Base-by-base conservation (phyloP, 176 grass and related monocot genomes). In the Cenchrus americanus region DNA sequence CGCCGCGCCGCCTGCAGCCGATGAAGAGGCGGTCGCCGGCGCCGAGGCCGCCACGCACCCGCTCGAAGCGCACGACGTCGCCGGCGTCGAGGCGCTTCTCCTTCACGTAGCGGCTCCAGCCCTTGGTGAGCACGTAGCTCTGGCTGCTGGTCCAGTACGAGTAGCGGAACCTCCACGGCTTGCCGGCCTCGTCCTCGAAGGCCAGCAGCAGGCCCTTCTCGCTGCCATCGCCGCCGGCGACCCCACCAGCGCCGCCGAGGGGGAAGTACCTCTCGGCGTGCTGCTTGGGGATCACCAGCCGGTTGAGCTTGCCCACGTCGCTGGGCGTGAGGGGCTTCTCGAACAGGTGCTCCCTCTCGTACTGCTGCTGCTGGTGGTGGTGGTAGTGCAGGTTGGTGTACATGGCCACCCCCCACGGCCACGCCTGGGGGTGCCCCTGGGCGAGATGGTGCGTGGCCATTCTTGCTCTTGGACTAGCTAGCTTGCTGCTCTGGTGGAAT, bases 21-120 rank as follows among this genome's bases (percentile, higher is more conserved):
- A 97, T 97, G 84, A 86, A 93, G 24, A 97, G 81, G 19, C 86
- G 78, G 69, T 89, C 84, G 14, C 79, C 81, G 26, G 80, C 49
- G 58, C 63, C 83, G 10, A 84, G 67, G 77, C 73, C 77, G 10
- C 63, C 82, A 46, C 67, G 79, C 80, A 87, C 89, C 47, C 84
- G 81, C 69, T 83, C 87, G 57, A 90, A 96, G 86, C 65, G 60
- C 77, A 96, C 90, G 32, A 89, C 84, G 65, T 96, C 94, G 10
- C 94, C 94, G 41, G 94, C 76, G 14, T 83, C 86, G 7, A 96
- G 86, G 71, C 22, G 69, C 83, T 96, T 96, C 81, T 93, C 94
- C 86, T 92, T 96, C 68, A 93, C 91, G 79, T 91, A 96, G 32
- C 91, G 86, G 83, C 91, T 92, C 94, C 94, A 96, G 77, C 94